Percentiles rank a stretch among this genome's conserved stretches.
phyloP scores from a whole-genome alignment of 1,284 basidiomycete genomes.

The Boletus smithii region DNA sequence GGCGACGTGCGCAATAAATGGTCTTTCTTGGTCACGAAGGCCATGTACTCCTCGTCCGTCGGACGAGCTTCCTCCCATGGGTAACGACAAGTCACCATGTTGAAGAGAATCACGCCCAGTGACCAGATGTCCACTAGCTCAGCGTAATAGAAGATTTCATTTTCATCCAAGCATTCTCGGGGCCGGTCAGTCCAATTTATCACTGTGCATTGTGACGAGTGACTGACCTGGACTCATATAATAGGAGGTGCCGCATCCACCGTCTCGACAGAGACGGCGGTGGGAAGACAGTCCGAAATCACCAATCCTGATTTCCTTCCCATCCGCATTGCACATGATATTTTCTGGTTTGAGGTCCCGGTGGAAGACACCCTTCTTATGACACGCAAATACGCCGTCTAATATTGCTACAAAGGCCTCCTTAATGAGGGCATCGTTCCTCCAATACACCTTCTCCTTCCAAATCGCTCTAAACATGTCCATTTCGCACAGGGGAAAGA shows the following conservation, averaged over 20 bases:
- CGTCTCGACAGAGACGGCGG: slow-evolving; percentile 62
- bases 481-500: slow-evolving; percentile 62
- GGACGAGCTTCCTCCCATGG: slow-evolving; percentile 82
- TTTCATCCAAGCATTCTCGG: slow-evolving; percentile 56
- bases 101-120: slow-evolving; percentile 78
- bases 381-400: slow-evolving; percentile 73
- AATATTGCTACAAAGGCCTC: slow-evolving; percentile 69
- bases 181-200: slow-evolving; percentile 10
- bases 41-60: slow-evolving; percentile 69
- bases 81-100: slow-evolving; percentile 84
- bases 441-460: slow-evolving; percentile 38
- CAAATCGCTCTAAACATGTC: slow-evolving; percentile 53
- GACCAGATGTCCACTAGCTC: slow-evolving; percentile 32
- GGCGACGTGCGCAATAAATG: slow-evolving; percentile 67
- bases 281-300: slow-evolving; percentile 85
- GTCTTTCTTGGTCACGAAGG: slow-evolving; percentile 60
- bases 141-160: slow-evolving; percentile 42
- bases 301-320: slow-evolving; percentile 61
- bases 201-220: neutral
- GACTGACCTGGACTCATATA: slow-evolving; percentile 77
- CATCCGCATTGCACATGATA: slow-evolving; percentile 63
- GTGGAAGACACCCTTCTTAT: slow-evolving; percentile 72
- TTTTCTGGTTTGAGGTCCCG: slow-evolving; percentile 91
- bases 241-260: slow-evolving; percentile 76
- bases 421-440: slow-evolving; percentile 58